Conservation (phyloP, 768 basidiomycete genomes). For the Candolleomyces efflorescens region DNA sequence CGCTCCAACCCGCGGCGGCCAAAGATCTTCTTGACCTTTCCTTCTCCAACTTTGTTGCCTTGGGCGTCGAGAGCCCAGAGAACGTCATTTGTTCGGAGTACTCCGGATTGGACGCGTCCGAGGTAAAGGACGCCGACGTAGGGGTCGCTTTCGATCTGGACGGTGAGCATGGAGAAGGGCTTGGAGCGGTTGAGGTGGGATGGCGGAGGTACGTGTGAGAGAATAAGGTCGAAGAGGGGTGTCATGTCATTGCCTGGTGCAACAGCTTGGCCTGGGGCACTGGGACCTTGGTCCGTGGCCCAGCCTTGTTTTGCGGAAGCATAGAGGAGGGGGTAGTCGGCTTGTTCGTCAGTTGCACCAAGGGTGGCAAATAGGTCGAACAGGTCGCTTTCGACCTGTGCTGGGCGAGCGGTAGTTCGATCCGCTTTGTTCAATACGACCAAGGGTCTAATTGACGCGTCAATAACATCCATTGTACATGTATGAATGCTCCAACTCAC, state of each 20-base stretch:
- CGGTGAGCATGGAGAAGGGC: constrained; percentile 50
- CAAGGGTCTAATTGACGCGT: constrained; percentile 28
- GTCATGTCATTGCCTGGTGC: constrained; percentile 29
- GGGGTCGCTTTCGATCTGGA: constrained; percentile 47
- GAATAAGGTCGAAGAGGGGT: constrained; percentile 42
- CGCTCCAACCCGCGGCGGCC: constrained; percentile 35
- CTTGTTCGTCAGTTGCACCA: constrained; percentile 47
- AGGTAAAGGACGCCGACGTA: constrained; percentile 48
- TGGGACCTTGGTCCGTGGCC: constrained; percentile 28
- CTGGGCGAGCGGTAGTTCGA: constrained; percentile 37
- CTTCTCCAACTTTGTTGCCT: constrained; percentile 45
- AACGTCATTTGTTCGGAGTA: constrained; percentile 34
- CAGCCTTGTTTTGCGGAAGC: constrained; percentile 49
- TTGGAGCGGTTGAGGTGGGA: constrained; percentile 29
- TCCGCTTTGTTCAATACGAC: constrained; percentile 52
- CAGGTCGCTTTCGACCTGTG: constrained; percentile 45
- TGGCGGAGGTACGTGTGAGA: constrained; percentile 40
- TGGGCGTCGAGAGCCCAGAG: constrained; percentile 35
- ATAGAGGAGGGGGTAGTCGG: constrained; percentile 47
- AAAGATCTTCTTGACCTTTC: constrained; percentile 45
- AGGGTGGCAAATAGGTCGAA: constrained; percentile 49
- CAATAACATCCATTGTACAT: neutral
- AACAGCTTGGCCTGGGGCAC: constrained; percentile 11
- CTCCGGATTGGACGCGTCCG: constrained; percentile 41
- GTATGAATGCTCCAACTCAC: constrained; percentile 20